phyloP scores from a whole-genome alignment of 305 asterid species.

The Fraxinus albicans region DNA sequence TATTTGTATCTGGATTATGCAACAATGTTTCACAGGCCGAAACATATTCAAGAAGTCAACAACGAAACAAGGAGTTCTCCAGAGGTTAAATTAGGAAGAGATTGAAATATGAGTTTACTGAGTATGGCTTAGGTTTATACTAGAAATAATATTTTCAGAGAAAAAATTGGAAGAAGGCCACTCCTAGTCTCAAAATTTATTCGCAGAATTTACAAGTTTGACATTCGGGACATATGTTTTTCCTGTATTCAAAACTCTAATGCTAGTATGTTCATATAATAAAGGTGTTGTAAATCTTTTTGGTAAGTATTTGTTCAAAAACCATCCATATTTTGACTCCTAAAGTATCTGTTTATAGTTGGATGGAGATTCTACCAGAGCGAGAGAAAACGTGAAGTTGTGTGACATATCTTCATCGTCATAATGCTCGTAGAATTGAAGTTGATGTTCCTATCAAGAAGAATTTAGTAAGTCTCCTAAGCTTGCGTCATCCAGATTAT shows the following conservation, averaged over 20 bases:
- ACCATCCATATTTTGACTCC: neutral
- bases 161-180: neutral
- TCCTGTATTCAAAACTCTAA: neutral
- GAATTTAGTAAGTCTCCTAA: neutral
- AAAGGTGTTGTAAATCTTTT: neutral
- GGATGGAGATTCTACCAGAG: neutral
- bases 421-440: neutral
- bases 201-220: neutral
- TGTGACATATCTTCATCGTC: neutral
- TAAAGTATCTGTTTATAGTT: constrained; percentile 7
- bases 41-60: neutral
- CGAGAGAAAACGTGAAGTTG: neutral
- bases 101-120: neutral
- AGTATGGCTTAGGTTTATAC: neutral
- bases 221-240: neutral
- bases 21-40: neutral
- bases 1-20: neutral
- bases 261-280: neutral
- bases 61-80: neutral
- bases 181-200: neutral
- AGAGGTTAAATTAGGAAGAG: neutral
- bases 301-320: neutral
- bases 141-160: neutral
- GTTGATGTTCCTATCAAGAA: neutral
- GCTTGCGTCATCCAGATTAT: neutral